Percentiles rank a stretch among this genome's conserved stretches.
These are phyloP conservation scores for Teunomyces atbi DNA, from an alignment of 805 yeast species.

Conservation along the genomic window DNA sequence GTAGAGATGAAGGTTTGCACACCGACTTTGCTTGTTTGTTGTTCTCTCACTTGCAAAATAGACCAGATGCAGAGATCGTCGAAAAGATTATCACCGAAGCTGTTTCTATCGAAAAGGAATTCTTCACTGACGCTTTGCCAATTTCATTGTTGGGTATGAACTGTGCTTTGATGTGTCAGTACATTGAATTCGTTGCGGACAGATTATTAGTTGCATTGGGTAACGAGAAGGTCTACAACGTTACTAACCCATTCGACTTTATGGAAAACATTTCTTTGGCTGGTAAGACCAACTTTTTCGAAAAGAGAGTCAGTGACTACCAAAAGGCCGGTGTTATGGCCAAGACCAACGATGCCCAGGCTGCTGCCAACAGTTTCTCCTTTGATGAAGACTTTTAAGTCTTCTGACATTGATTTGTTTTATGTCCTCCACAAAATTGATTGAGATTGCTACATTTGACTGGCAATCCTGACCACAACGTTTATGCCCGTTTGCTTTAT, in stretches of 20 bases:
- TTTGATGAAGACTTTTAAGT: constrained; percentile 92
- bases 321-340: constrained; percentile 99
- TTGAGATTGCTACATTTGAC: neutral
- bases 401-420: neutral
- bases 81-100: constrained; percentile 92
- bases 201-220: constrained; percentile 90
- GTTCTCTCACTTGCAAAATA: constrained; percentile 88
- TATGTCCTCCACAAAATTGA: neutral
- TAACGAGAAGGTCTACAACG: constrained; percentile 83
- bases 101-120: constrained; percentile 89
- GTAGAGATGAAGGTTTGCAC: constrained; percentile 98
- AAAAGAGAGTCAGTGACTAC: constrained; percentile 97
- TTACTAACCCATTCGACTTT: constrained; percentile 92
- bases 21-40: constrained; percentile 97
- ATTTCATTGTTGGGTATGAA: constrained; percentile 94
- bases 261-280: constrained; percentile 98
- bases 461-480: neutral
- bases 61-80: constrained; percentile 78
- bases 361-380: constrained; percentile 58
- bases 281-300: constrained; percentile 98
- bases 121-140: constrained; percentile 93
- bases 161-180: constrained; percentile 90
- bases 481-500: constrained; percentile 4
- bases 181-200: constrained; percentile 97
- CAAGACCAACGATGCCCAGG: constrained; percentile 49